A percentile compares a stretch with the other conserved stretches of the same genome.
These are phyloP conservation scores for Trichoderma sp. DNA, from an alignment of 2,329 filamentous ascomycete genomes.

Conservation along the genomic window DNA sequence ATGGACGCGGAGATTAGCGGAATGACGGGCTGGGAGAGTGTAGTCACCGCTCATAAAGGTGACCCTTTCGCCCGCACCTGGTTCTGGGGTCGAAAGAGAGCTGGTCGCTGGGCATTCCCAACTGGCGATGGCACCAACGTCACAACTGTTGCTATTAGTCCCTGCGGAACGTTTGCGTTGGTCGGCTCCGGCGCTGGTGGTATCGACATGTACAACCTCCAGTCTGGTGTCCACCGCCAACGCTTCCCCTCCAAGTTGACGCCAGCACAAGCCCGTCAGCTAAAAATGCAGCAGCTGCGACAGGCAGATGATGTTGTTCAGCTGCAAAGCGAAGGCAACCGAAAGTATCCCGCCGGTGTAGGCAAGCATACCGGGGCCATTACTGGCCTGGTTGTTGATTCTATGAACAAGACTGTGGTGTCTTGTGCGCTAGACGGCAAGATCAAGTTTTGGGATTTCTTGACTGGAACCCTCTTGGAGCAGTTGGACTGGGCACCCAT, in stretches of 20 bases:
- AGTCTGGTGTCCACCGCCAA: constrained; percentile 85
- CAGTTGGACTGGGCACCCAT: constrained; percentile 79
- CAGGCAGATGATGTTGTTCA: constrained; percentile 57
- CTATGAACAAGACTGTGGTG: constrained; percentile 80
- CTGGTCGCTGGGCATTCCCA: constrained; percentile 88
- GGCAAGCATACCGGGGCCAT: constrained; percentile 79
- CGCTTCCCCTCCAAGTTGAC: constrained; percentile 79
- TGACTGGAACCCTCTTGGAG: constrained; percentile 73
- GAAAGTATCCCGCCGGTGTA: constrained; percentile 48
- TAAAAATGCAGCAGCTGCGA: constrained; percentile 63
- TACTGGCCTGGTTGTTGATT: constrained; percentile 83
- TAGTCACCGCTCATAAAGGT: constrained; percentile 86
- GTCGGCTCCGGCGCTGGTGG: constrained; percentile 79
- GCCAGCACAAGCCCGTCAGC: constrained; percentile 71
- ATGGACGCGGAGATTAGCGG: constrained; percentile 68
- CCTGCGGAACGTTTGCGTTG: constrained; percentile 90
- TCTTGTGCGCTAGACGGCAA: constrained; percentile 88
- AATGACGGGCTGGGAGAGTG: constrained; percentile 93
- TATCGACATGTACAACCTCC: constrained; percentile 94
- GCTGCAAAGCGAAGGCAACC: constrained; percentile 46
- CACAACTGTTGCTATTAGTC: constrained; percentile 80
- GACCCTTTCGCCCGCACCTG: constrained; percentile 87
- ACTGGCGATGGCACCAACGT: constrained; percentile 83
- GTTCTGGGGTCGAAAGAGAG: constrained; percentile 96
- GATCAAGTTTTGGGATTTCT: constrained; percentile 96